Conservation (phyloP, 2,329 filamentous ascomycete genomes). For the Tympanopsis confertula region DNA sequence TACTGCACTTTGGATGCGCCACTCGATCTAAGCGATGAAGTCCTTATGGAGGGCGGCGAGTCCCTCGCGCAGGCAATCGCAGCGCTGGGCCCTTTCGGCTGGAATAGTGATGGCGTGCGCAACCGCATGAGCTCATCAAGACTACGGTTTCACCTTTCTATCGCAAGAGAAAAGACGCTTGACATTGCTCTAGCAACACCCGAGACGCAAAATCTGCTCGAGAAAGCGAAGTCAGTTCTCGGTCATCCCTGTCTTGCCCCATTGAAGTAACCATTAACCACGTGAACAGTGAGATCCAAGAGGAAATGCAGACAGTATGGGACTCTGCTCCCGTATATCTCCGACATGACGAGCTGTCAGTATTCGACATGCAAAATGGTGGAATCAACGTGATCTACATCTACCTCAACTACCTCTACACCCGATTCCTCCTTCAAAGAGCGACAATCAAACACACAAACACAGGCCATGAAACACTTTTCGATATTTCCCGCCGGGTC, state of each 20-base stretch:
- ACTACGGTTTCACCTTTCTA: neutral
- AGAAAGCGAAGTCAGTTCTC: neutral
- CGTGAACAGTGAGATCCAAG: too few relatives aligned
- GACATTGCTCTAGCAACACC: neutral
- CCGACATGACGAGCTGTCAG: neutral
- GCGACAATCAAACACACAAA: slow-evolving; percentile 1
- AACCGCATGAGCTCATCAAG: neutral
- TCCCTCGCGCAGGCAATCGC: slow-evolving; percentile 8
- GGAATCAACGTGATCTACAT: slow-evolving; percentile 10
- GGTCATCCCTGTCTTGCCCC: neutral
- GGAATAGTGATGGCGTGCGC: neutral
- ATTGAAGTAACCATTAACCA: neutral
- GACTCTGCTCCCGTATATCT: neutral
- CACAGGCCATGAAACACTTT: slow-evolving; percentile 8
- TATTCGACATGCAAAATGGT: too few relatives aligned
- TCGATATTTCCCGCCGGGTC: slow-evolving; percentile 16
- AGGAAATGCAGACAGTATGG: neutral
- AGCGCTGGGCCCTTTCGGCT: neutral
- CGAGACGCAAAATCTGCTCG: neutral
- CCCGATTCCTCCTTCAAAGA: slow-evolving; percentile 14
- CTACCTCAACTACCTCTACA: slow-evolving; percentile 6
- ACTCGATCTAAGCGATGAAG: slow-evolving; percentile 2
- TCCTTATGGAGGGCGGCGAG: slow-evolving; percentile 5
- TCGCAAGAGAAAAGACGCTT: neutral
- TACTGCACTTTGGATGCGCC: slow-evolving; percentile 2